Percentiles rank a stretch among this genome's conserved stretches.
These are phyloP conservation scores for Micractinium sp. DNA, from an alignment of 139 green algal species.

Conservation along the genomic window DNA sequence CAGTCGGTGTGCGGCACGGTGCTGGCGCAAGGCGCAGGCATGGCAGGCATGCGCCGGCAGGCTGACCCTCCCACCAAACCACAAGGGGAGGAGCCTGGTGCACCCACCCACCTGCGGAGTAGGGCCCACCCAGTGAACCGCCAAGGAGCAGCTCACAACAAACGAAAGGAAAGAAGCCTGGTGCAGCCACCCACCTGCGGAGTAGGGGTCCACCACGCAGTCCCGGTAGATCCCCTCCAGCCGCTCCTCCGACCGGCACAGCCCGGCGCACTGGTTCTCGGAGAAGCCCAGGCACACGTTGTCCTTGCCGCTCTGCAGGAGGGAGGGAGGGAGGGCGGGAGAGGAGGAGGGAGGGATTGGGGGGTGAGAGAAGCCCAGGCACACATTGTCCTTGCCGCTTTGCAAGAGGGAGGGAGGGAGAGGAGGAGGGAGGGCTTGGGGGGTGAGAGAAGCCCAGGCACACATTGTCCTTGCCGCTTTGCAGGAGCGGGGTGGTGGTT, in stretches of 20 bases:
- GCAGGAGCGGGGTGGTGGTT: background rate
- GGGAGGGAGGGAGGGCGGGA: background rate
- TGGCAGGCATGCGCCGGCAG: background rate
- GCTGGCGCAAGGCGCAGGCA: background rate
- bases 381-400: background rate
- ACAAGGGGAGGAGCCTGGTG: no score
- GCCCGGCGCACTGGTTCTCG: conserved; percentile 58
- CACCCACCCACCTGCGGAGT: background rate
- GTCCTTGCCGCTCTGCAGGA: conserved; percentile 39
- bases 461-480: conserved; percentile 17
- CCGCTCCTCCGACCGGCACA: conserved; percentile 52
- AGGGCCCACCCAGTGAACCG: background rate
- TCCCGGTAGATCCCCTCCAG: conserved; percentile 54
- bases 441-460: background rate
- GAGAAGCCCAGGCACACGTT: conserved; percentile 59
- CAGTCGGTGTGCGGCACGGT: background rate
- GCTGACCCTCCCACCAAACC: background rate
- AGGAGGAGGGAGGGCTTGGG: background rate
- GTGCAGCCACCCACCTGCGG: background rate
- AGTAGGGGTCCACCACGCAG: conserved; percentile 50
- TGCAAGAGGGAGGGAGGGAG: conserved; percentile 19
- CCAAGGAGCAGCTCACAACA: background rate
- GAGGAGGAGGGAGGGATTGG: background rate
- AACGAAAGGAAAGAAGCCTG: no score
- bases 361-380: background rate